phyloP scores from a whole-genome alignment of 371 early-diverging fungal species.

The Cokeromyces recurvatus region DNA sequence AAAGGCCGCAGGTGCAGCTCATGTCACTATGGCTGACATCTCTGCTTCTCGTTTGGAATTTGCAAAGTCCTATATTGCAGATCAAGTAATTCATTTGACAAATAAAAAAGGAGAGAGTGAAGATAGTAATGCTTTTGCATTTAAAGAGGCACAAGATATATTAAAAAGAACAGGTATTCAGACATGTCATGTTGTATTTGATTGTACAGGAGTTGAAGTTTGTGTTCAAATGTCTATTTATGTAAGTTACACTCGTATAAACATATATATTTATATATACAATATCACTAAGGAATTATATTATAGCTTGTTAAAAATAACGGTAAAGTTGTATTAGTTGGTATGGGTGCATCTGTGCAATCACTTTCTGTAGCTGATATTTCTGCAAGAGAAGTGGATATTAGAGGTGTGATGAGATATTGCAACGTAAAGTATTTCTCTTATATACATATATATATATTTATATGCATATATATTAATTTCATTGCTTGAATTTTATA shows the following conservation, averaged over 20 bases:
- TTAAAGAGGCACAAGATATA: conserved; percentile 17
- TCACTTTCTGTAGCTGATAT: conserved; percentile 41
- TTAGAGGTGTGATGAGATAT: conserved; percentile 48
- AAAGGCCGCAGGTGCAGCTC: conserved; percentile 48
- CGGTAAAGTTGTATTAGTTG: conserved; percentile 44
- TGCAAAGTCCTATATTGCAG: conserved; percentile 47
- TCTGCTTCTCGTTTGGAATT: conserved; percentile 30
- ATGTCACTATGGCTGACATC: conserved; percentile 40
- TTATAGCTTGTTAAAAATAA: conserved; percentile 43
- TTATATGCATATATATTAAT: background rate
- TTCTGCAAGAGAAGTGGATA: conserved; percentile 43
- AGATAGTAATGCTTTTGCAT: conserved; percentile 41
- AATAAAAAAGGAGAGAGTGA: conserved; percentile 20
- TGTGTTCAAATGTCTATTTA: conserved; percentile 47
- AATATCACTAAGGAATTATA: no score
- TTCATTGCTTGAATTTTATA: background rate
- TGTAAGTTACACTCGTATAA: conserved; percentile 8
- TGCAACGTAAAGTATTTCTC: conserved; percentile 33
- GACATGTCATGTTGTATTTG: conserved; percentile 41
- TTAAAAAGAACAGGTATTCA: conserved; percentile 23
- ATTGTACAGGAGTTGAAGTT: conserved; percentile 50
- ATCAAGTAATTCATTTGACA: conserved; percentile 30
- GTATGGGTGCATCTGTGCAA: conserved; percentile 47
- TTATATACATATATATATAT: no score
- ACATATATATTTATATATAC: no score